These are phyloP conservation scores for Arachnomyces sp. DNA, from an alignment of 2,329 filamentous ascomycete genomes.

Conservation along the genomic window DNA sequence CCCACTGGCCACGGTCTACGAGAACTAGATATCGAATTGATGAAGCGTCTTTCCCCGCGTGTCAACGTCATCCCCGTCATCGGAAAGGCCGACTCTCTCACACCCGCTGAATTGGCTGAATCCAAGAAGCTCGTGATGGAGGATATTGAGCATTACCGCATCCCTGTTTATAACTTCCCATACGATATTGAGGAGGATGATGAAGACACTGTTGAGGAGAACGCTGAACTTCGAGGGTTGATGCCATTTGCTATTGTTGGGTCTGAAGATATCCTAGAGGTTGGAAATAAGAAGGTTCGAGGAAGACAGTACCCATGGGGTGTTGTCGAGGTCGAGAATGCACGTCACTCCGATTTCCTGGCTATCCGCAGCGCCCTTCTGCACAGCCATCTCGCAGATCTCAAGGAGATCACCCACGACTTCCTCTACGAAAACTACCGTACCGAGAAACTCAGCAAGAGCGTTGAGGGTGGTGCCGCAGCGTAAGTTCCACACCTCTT, in stretches of 20 bases:
- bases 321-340: slow-evolving; percentile 97
- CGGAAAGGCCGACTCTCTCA: slow-evolving; percentile 95
- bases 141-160: slow-evolving; percentile 99
- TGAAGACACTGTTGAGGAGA: slow-evolving; percentile 98
- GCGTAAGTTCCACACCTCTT: slow-evolving; percentile 55
- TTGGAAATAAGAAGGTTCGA: slow-evolving; percentile 83
- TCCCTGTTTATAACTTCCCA: slow-evolving; percentile 99
- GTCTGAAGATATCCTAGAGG: slow-evolving; percentile 89
- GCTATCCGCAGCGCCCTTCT: slow-evolving; percentile 93
- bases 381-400: slow-evolving; percentile 93
- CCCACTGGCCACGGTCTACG: slow-evolving; percentile 95
- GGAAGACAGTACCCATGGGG: slow-evolving; percentile 98
- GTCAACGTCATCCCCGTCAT: slow-evolving; percentile 99
- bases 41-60: slow-evolving; percentile 96
- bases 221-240: slow-evolving; percentile 88
- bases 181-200: slow-evolving; percentile 99
- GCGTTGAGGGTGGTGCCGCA: slow-evolving; percentile 81
- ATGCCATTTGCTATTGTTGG: slow-evolving; percentile 99
- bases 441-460: slow-evolving; percentile 99
- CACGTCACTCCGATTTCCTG: slow-evolving; percentile 95
- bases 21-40: slow-evolving; percentile 97
- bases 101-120: slow-evolving; percentile 90
- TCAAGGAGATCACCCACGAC: slow-evolving; percentile 99
- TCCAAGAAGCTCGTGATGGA: slow-evolving; percentile 99
- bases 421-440: slow-evolving; percentile 99